These are phyloP conservation scores for Colletotrichum somersetense DNA, from an alignment of 2,329 filamentous ascomycete genomes.

Conservation along the genomic window DNA sequence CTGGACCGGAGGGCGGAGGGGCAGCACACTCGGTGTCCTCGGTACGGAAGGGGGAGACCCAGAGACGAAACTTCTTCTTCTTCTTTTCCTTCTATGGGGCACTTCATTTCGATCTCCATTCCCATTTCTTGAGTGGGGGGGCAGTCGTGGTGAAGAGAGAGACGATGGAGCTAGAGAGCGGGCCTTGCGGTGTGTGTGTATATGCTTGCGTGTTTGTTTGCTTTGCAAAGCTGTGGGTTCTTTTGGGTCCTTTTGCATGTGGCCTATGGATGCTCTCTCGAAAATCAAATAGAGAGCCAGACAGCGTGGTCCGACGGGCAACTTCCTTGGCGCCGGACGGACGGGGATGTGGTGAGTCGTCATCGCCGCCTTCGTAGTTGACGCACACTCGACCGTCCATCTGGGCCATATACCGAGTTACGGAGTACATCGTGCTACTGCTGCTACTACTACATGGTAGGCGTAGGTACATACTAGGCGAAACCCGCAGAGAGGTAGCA, in stretches of 20 bases:
- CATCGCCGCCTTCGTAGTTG: background rate
- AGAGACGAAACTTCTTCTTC: conserved; percentile 5
- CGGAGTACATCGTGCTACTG: too few relatives aligned
- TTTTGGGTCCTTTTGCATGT: background rate
- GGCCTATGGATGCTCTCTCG: background rate
- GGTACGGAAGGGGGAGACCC: conserved; percentile 22
- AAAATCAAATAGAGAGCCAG: background rate
- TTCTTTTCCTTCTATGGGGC: background rate
- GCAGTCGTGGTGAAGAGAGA: background rate
- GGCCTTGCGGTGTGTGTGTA: background rate
- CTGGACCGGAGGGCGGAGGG: background rate
- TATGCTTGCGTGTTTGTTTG: background rate
- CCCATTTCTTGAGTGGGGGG: conserved; percentile 6
- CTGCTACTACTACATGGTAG: too few relatives aligned
- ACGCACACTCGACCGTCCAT: background rate
- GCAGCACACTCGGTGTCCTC: conserved; percentile 19
- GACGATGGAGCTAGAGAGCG: background rate
- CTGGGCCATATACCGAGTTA: background rate
- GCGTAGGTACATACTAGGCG: too few relatives aligned
- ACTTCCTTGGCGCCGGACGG: background rate
- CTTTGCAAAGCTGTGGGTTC: background rate
- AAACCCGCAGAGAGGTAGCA: background rate
- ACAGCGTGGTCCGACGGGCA: conserved; percentile 12
- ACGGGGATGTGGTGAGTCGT: background rate
- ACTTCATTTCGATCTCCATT: background rate